Evolutionary conservation across 352 stramenopile species (phyloP).

Genomic region (Elongisporangium senticosum): DNA sequence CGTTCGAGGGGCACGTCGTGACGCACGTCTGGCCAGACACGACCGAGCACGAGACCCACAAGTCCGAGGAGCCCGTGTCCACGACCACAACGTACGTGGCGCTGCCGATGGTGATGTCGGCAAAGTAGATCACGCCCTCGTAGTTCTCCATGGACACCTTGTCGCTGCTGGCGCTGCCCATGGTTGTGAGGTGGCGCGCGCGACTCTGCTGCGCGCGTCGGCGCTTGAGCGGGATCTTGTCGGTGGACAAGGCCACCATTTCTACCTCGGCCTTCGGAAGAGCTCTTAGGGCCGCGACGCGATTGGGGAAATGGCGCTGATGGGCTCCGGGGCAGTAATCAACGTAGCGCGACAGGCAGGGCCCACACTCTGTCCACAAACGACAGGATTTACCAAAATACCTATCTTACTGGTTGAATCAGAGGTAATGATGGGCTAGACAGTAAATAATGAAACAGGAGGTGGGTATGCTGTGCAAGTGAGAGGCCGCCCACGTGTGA

Average conservation of each 20-base stretch:
- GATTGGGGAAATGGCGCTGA: not conserved
- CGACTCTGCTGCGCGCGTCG: slow-evolving; percentile 4
- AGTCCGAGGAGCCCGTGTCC: slow-evolving; percentile 74
- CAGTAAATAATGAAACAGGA: not conserved
- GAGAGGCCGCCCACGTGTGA: not conserved
- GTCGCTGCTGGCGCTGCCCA: slow-evolving; percentile 2
- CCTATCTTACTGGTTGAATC: not conserved
- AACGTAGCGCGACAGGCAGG: not conserved
- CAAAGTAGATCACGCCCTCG: slow-evolving; percentile 60
- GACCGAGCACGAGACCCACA: slow-evolving; percentile 71
- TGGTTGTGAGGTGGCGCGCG: slow-evolving; percentile 3
- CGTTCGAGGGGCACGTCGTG: slow-evolving; percentile 30
- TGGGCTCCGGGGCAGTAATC: not conserved
- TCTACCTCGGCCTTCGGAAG: too few species aligned
- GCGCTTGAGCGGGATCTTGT: slow-evolving; percentile 13
- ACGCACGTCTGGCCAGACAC: slow-evolving; percentile 30
- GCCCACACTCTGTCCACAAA: not conserved
- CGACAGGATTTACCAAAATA: not conserved
- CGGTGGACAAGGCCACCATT: not conserved
- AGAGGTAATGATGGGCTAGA: too few species aligned
- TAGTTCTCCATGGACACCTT: slow-evolving; percentile 44
- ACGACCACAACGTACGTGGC: slow-evolving; percentile 46
- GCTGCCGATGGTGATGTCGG: slow-evolving; percentile 37
- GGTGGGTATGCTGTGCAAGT: not conserved
- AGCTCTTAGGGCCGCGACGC: not conserved